Base-by-base conservation (phyloP, 106 monocot species). In the Iris macrosiphon region DNA sequence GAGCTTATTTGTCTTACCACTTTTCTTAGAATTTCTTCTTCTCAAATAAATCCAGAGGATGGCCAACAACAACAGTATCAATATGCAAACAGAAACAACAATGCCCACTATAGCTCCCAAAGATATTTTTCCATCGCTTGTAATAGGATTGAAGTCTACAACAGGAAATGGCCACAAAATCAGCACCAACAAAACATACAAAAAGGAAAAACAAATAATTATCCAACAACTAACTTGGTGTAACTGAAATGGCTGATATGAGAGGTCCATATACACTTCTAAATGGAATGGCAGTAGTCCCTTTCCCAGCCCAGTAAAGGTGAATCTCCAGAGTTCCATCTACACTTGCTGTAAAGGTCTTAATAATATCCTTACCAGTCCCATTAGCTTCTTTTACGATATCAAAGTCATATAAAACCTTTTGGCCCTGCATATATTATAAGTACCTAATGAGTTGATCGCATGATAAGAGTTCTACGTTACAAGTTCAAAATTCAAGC, bases 241-340 rank as follows among this genome's bases (percentile, higher is more conserved):
- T 72, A 49, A 81, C 59, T 48, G 81, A 62, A 46, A 81, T 81
- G 1, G 81, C 81, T 48, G 75, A 81, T 68, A 81, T 72, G 37
- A 81, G 81, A 12, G 72, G 81, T 4, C 81, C 81, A 72, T 76
- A 81, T 27, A 72, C 66, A 49, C 81, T 40, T 68, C 62, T 68
- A 0, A 18, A 12, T 22, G 81, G 81, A 46, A 81, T 72, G 4
- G 75, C 15, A 51, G 71, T 67, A 38, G 81, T 81, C 28, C 81
- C 81, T 58, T 81, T 81, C 11, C 81, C 75, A 67, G 59, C n/a
- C 81, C 75, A 81, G 21, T 59, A 59, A 20, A 81, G 72, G 33
- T 75, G 61, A 31, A 81, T 75, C 29, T 72, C 72, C 50, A 73
- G 48, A 27, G 72, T 73, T 40, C 40, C 40, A 15, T 48, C 43